Percentiles rank a stretch among this genome's conserved stretches.
phyloP scores from a whole-genome alignment of 495 filamentous ascomycete species.

The Articulospora tetracladia region DNA sequence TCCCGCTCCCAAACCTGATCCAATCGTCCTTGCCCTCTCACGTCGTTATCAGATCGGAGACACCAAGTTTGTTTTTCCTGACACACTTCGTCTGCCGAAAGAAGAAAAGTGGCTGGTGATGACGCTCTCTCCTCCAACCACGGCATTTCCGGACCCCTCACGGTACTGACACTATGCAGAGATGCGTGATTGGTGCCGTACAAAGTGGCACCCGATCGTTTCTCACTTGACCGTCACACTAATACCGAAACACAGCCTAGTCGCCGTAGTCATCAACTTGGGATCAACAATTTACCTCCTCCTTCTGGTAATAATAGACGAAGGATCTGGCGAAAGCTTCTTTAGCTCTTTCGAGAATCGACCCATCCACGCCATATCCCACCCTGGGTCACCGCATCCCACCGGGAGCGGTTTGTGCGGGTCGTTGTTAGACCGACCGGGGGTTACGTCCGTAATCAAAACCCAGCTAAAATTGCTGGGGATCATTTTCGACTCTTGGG shows the following conservation, averaged over 20 bases:
- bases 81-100: background rate
- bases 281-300: constrained; percentile 16
- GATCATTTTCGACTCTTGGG: too few relatives aligned
- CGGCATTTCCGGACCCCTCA: constrained; percentile 10
- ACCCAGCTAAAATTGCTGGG: background rate
- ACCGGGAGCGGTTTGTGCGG: background rate
- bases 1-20: background rate
- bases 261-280: background rate
- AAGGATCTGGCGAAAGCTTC: background rate
- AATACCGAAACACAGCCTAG: background rate
- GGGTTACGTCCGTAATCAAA: background rate
- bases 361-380: background rate
- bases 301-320: constrained; percentile 19
- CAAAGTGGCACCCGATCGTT: too few relatives aligned
- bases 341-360: background rate
- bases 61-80: background rate
- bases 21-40: background rate
- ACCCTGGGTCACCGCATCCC: background rate
- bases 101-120: background rate
- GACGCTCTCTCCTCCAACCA: background rate
- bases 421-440: background rate
- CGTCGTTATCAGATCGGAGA: background rate
- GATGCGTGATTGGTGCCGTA: too few relatives aligned
- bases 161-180: background rate
- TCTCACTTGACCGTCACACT: too few relatives aligned